A percentile compares a stretch with the other conserved stretches of the same genome.
Conservation (phyloP, 805 yeast species). For the Nakazawaea wyomingensis region DNA sequence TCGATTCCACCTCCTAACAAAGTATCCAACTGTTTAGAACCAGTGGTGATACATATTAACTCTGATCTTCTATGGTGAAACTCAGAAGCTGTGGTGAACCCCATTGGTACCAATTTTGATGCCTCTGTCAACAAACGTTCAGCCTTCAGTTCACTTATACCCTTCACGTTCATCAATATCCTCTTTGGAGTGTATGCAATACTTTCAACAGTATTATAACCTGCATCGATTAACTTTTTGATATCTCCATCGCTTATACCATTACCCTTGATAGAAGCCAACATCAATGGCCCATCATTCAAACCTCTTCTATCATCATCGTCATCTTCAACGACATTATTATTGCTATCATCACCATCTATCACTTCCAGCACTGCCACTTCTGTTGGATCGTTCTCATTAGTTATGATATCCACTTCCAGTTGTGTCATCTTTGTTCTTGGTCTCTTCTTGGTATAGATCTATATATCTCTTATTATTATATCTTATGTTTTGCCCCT, state of each 20-base stretch:
- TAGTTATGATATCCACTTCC: constrained; percentile 2
- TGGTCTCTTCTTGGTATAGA: background rate
- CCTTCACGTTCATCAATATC: constrained; percentile 70
- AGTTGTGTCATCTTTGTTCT: constrained; percentile 4
- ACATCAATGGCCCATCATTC: constrained; percentile 48
- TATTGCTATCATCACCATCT: no score
- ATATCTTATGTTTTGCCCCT: background rate
- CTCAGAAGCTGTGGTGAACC: constrained; percentile 95
- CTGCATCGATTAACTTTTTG: constrained; percentile 74
- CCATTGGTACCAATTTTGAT: constrained; percentile 84
- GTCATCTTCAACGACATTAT: no score
- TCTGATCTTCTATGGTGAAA: constrained; percentile 87
- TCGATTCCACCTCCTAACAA: constrained; percentile 95
- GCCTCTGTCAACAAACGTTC: constrained; percentile 82
- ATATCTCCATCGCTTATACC: constrained; percentile 82
- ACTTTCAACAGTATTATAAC: constrained; percentile 85
- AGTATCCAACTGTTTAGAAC: constrained; percentile 90
- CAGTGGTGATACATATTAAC: constrained; percentile 89
- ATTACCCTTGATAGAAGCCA: constrained; percentile 55
- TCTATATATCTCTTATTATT: background rate
- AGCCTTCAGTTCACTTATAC: constrained; percentile 94
- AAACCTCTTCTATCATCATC: constrained; percentile 42
- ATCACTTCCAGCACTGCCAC: constrained; percentile 16
- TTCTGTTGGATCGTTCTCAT: constrained; percentile 7
- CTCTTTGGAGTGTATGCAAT: constrained; percentile 92